Conservation (phyloP, 331 rosid genomes). For the Acacia concinna region DNA sequence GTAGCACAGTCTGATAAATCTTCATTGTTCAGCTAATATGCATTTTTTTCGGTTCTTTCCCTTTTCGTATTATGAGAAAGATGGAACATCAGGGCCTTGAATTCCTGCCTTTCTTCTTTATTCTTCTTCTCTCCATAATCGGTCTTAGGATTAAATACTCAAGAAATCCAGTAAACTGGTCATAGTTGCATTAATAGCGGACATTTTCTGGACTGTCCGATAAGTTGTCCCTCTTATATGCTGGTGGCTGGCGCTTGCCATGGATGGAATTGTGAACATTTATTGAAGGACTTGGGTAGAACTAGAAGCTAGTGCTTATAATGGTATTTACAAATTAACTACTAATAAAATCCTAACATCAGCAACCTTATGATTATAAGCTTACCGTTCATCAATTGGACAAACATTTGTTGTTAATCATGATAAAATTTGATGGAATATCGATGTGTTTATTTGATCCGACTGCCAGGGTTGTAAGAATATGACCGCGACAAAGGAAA, state of each 20-base stretch:
- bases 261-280: background rate
- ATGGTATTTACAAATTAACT: too few relatives aligned
- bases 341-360: too few relatives aligned
- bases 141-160: background rate
- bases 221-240: background rate
- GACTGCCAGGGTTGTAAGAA: too few relatives aligned
- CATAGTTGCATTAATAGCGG: background rate
- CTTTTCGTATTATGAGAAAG: background rate
- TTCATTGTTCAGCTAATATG: background rate
- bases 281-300: background rate
- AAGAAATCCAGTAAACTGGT: background rate
- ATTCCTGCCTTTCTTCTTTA: background rate
- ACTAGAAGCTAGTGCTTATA: background rate
- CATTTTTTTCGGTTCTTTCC: background rate
- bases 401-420: background rate
- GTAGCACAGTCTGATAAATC: background rate
- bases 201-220: background rate
- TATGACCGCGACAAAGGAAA: too few relatives aligned
- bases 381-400: too few relatives aligned
- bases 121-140: background rate
- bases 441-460: background rate
- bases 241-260: background rate
- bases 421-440: background rate
- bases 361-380: too few relatives aligned
- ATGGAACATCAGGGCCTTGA: background rate